Base-by-base conservation (phyloP, 768 basidiomycete species). In the Ramaria sp. region DNA sequence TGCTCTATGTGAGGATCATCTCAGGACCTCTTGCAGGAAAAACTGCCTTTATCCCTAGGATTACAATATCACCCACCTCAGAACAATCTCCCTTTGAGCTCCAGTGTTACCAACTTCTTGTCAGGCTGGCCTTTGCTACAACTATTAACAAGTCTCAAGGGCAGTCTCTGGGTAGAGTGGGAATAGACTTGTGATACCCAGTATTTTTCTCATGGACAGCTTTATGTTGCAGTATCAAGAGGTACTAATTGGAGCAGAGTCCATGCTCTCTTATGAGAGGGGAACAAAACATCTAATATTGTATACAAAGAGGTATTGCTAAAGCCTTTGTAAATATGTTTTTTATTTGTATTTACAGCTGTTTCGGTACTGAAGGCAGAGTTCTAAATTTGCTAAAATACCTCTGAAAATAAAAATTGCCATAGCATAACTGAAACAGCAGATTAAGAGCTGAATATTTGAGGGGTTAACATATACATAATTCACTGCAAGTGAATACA, bases 91-190 rank as follows among this genome's bases (percentile, higher is more conserved):
- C 11, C 5, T 34, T 34, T 34, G 33, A 34, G 33, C 33, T 34
- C 5, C 33, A 34, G 5, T 11, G 11, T 5, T 11, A 34, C 6
- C 33, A 34, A 34, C 11, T 34, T 34, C 5, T 11, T 34, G 11
- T 34, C 6, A 34, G 33, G 33, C 65, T 78, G 5, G 74, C 72
- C 13, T 79, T 78, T 69, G 73, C 73, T 0, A 70, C 78, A 63
- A 70, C 75, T 0, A 75, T 78, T 62, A 77, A 79, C 65, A 78
- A 77, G 61, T 59, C 74, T 1, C 75, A 78, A 65, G 76, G 77
- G 4, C 77, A 78, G 64, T 76, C 73, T 17, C 67, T 77, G 4
- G 60, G 68, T 47, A 41, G 65, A 64, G 72, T 77, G 51, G 76
- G 75, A 1, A 33, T 78, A 15, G 71, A 77, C 60, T 60, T 77